Percentiles rank a stretch among this genome's conserved stretches.
Conservation (phyloP, 2,329 filamentous ascomycete species). For the Cytospora piceicola region DNA sequence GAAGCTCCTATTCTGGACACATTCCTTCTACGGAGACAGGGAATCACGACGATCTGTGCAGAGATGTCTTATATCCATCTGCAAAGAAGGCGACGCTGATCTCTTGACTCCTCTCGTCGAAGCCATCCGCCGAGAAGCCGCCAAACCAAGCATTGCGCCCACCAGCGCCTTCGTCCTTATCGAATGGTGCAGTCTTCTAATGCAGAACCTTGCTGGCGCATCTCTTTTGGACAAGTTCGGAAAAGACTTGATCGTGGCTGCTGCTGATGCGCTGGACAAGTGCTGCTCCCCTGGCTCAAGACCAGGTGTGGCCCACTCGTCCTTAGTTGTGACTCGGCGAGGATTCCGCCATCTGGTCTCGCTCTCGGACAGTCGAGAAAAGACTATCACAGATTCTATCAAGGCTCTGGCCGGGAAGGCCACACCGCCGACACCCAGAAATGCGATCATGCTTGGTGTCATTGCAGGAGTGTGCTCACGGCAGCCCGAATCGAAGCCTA, state of each 20-base stretch:
- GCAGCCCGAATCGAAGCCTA: conserved; percentile 63
- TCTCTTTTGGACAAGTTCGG: conserved; percentile 67
- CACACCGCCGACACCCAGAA: conserved; percentile 64
- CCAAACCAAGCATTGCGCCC: conserved; percentile 76
- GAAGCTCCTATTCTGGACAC: conserved; percentile 80
- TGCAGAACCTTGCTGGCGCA: conserved; percentile 70
- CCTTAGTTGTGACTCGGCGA: conserved; percentile 76
- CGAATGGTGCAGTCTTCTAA: conserved; percentile 83
- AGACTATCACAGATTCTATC: conserved; percentile 66
- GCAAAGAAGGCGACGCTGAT: conserved; percentile 58
- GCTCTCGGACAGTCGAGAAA: conserved; percentile 58
- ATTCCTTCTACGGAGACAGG: conserved; percentile 85
- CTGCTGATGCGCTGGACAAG: conserved; percentile 76
- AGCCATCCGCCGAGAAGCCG: conserved; percentile 71
- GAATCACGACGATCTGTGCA: conserved; percentile 82
- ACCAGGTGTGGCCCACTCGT: conserved; percentile 69
- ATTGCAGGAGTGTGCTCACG: conserved; percentile 85
- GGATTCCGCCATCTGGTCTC: conserved; percentile 77
- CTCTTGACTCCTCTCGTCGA: conserved; percentile 67
- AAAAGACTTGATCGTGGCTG: conserved; percentile 66
- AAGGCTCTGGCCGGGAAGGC: conserved; percentile 70
- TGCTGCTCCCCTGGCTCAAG: conserved; percentile 71
- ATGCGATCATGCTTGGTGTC: conserved; percentile 80
- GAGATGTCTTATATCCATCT: conserved; percentile 72
- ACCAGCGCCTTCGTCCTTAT: conserved; percentile 85